Conservation (phyloP, 1,284 basidiomycete species). For the Mycena sp. region DNA sequence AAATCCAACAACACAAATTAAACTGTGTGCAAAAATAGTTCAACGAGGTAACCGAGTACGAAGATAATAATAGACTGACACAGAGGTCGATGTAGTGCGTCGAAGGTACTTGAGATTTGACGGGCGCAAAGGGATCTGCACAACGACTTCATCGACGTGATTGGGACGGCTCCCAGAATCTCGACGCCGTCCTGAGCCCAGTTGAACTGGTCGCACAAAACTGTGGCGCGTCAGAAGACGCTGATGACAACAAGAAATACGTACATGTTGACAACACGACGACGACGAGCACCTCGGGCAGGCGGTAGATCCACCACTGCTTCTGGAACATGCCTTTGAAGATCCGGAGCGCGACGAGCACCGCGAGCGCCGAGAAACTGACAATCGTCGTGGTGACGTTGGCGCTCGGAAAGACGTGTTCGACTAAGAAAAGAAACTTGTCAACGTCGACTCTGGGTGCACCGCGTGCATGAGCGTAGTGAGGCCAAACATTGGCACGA, state of each 20-base stretch:
- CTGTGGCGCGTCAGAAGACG: constrained; percentile 48
- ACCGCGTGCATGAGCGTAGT: constrained; percentile 59
- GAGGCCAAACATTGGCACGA: constrained; percentile 85
- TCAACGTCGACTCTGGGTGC: constrained; percentile 75
- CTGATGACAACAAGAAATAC: constrained; percentile 37
- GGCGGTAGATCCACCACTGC: constrained; percentile 74
- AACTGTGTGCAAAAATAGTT: constrained; percentile 45
- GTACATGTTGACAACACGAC: constrained; percentile 84
- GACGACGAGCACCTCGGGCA: constrained; percentile 82
- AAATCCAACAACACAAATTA: constrained; percentile 81
- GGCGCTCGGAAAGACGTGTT: constrained; percentile 63
- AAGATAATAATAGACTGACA: constrained; percentile 55
- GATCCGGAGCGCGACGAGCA: constrained; percentile 69
- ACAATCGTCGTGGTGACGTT: constrained; percentile 79
- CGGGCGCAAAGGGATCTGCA: constrained; percentile 73
- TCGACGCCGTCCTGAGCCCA: constrained; percentile 86
- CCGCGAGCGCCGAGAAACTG: constrained; percentile 71
- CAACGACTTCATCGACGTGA: constrained; percentile 67
- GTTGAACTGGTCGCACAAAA: constrained; percentile 71
- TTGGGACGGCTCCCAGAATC: constrained; percentile 81
- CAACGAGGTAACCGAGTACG: constrained; percentile 2
- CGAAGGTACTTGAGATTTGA: constrained; percentile 72
- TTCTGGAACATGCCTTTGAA: constrained; percentile 64
- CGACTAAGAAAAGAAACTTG: constrained; percentile 81
- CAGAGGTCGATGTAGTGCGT: constrained; percentile 80